Percentiles rank a stretch among this genome's conserved stretches.
phyloP scores from a whole-genome alignment of 306 rosid genomes.

The Cajanus cajan region DNA sequence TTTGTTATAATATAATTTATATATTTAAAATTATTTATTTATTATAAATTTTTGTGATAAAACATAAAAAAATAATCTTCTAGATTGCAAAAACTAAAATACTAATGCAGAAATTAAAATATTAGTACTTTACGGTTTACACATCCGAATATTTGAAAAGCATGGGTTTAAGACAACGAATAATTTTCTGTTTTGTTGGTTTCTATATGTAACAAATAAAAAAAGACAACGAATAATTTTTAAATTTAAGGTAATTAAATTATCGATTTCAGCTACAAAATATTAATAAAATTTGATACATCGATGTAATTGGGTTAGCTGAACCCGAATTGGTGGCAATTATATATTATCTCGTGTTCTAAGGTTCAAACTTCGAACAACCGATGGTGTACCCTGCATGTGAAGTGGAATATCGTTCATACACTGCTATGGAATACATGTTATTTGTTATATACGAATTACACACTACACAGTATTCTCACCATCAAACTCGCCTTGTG shows the following conservation, averaged over 20 bases:
- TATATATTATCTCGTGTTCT: neutral
- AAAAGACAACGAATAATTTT: too few species aligned
- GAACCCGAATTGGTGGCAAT: too few species aligned
- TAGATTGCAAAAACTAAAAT: too few species aligned
- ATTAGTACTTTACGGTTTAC: too few species aligned
- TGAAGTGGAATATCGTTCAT: slow-evolving; percentile 6
- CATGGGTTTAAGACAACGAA: neutral
- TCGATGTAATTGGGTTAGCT: too few species aligned
- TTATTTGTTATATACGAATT: neutral
- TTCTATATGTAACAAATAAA: too few species aligned
- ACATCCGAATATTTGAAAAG: neutral
- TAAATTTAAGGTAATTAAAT: neutral
- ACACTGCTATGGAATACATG: neutral
- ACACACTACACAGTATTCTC: neutral
- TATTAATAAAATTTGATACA: neutral
- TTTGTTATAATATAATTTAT: too few species aligned
- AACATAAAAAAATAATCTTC: too few species aligned
- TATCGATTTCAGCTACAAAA: neutral
- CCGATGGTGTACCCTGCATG: neutral
- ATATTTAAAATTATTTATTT: too few species aligned
- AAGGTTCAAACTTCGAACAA: neutral
- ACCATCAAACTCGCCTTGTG: slow-evolving; percentile 17
- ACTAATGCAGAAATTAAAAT: too few species aligned
- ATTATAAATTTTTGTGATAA: too few species aligned
- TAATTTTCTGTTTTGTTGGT: too few species aligned